These are phyloP conservation scores for Gleditsia sinensis DNA, from an alignment of 306 rosid genomes.

Conservation along the genomic window DNA sequence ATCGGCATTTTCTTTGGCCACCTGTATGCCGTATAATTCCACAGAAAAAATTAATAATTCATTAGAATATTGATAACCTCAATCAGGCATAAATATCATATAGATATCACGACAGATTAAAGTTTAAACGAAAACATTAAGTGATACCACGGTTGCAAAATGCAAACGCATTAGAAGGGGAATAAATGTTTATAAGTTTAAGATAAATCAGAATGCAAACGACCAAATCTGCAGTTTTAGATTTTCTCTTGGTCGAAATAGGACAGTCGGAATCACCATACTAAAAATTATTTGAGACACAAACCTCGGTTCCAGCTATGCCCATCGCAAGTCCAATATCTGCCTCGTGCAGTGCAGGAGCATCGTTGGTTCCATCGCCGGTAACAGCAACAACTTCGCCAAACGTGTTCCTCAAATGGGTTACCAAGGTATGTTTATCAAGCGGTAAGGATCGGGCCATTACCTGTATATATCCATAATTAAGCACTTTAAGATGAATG, in stretches of 20 bases:
- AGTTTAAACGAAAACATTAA: background rate
- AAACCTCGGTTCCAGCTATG: conserved; percentile 94
- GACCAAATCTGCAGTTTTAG: conserved; percentile 12
- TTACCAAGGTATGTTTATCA: conserved; percentile 81
- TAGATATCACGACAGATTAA: background rate
- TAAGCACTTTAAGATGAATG: conserved; percentile 37
- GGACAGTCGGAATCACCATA: conserved; percentile 24
- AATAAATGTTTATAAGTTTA: background rate
- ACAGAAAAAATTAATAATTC: background rate
- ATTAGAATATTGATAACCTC: conserved; percentile 9
- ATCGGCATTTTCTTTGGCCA: conserved; percentile 92
- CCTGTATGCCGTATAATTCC: conserved; percentile 53
- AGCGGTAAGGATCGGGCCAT: conserved; percentile 87
- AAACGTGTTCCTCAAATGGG: conserved; percentile 60
- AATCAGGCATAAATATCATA: conserved; percentile 3
- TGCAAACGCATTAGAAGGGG: background rate
- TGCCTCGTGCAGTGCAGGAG: conserved; percentile 93
- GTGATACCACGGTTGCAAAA: background rate
- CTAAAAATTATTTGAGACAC: conserved; percentile 18
- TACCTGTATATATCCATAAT: conserved; percentile 64
- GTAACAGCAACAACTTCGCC: conserved; percentile 94
- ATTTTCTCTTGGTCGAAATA: too few species aligned
- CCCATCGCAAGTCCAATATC: conserved; percentile 99
- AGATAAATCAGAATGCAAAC: background rate
- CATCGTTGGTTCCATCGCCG: conserved; percentile 96